Base-by-base conservation (phyloP, 768 basidiomycete genomes). In the Omphalotus guepiniiformis region DNA sequence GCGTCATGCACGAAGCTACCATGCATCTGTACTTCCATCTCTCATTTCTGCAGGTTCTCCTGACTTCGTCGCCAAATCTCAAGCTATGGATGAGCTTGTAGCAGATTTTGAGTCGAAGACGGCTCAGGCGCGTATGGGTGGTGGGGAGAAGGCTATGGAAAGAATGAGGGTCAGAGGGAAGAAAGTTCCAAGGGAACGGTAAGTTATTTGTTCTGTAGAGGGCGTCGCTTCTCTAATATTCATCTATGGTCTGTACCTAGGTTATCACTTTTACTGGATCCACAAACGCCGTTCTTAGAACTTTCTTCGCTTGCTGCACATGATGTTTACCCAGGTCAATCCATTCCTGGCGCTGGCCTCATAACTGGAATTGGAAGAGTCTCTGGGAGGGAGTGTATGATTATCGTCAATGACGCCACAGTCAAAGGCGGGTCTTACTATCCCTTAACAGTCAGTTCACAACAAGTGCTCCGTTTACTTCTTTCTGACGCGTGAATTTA, bases 341-440 rank as follows among this genome's bases (percentile, higher is more conserved):
- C 75, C 42, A 80, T 96, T 25, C 93, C 94, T 16, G 88, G 86
- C 0, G 93, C 92, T 1, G 94, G 93, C 3, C 78, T 97, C 35
- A 88, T 97, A 51, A 92, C 93, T 2, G 93, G 93, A 18, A 76
- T 85, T 50, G 86, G 86, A 2, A 72, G 88, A 25, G 81, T 93
- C 30, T 76, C 83, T 19, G 91, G 91, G 1, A 71, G 78, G 49
- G 89, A 94, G 64, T 93, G 90, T 58, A 82, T 96, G 53, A 66
- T 97, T 4, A 83, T 95, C 4, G 87, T 90, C n/a, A 97, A 96
- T 63, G 93, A 97, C 60, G 85, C 93, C 26, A 93, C 90, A 6
- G 90, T 93, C 22, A 93, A 93, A 63, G 93, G 93, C 12, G 93
- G 93, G 6, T 88, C 88, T 1, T 95, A 95, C 63, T 91, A 92